Conservation (phyloP, 2,329 filamentous ascomycete species). For the Triangularia verruculosa region DNA sequence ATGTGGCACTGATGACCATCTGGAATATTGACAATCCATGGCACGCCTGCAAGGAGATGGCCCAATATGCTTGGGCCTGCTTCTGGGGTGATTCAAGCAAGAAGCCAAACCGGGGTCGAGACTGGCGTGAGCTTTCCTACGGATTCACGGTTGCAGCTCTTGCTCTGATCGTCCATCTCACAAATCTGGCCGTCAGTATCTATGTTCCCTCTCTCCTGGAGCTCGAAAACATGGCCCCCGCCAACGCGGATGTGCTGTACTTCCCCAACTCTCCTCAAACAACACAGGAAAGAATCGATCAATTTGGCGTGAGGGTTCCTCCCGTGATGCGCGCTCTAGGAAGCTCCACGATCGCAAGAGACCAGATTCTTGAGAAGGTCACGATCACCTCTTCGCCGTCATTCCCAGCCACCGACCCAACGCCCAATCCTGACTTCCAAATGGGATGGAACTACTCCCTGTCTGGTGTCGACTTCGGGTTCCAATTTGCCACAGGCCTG, state of each 20-base stretch:
- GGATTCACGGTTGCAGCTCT: conserved; percentile 1
- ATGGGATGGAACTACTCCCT: conserved; percentile 5
- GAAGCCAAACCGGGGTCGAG: background rate
- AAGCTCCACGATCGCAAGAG: conserved; percentile 1
- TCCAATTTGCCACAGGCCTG: conserved; percentile 1
- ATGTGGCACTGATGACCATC: conserved; percentile 12
- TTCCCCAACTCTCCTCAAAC: background rate
- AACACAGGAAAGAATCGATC: background rate
- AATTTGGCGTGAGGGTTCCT: background rate
- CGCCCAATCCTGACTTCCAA: background rate
- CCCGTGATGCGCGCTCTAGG: conserved; percentile 8
- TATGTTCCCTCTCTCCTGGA: conserved; percentile 4
- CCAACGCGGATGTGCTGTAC: background rate
- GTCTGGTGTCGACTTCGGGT: conserved; percentile 10
- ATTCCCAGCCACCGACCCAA: too few species aligned
- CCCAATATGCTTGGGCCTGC: background rate
- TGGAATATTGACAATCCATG: conserved; percentile 11
- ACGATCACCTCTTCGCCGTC: background rate
- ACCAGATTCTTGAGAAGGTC: background rate
- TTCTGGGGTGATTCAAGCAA: background rate
- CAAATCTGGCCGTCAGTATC: conserved; percentile 6
- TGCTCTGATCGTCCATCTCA: conserved; percentile 2
- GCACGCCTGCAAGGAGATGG: conserved; percentile 1
- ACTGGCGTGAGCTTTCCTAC: conserved; percentile 9
- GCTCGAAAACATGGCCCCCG: conserved; percentile 14